phyloP scores from a whole-genome alignment of 1,284 basidiomycete genomes.

The Ganoderma meredithae region DNA sequence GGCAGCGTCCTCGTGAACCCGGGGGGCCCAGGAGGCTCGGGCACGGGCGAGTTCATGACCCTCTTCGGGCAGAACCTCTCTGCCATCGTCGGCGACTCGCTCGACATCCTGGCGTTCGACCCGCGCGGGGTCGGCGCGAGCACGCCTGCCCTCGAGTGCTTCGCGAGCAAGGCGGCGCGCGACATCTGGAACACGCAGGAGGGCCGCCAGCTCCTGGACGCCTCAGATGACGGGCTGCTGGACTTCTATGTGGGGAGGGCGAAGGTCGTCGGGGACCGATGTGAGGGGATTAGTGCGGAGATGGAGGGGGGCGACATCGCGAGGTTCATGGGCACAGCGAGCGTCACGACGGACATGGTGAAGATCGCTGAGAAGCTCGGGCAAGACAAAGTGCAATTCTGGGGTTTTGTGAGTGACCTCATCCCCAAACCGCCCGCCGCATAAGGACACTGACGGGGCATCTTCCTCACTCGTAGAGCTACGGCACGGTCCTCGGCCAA shows the following conservation, averaged over 20 bases:
- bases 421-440: too few relatives aligned
- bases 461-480: conserved; percentile 38
- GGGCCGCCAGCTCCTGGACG: conserved; percentile 18
- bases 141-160: conserved; percentile 31
- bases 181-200: conserved; percentile 26
- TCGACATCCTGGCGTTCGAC: conserved; percentile 51
- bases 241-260: conserved; percentile 19
- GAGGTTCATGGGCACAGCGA: conserved; percentile 51
- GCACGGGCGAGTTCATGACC: conserved; percentile 35
- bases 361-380: conserved; percentile 54
- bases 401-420: conserved; percentile 54
- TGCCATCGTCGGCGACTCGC: conserved; percentile 38
- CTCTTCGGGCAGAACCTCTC: conserved; percentile 13
- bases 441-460: too few relatives aligned
- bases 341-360: conserved; percentile 59
- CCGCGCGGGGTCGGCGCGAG: conserved; percentile 41
- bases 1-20: conserved; percentile 61
- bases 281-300: conserved; percentile 33
- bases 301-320: conserved; percentile 37
- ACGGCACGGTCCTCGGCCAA: conserved; percentile 54
- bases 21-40: conserved; percentile 59
- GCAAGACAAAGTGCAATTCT: conserved; percentile 55
- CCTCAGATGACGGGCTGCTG: conserved; percentile 22
- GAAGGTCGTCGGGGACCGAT: conserved; percentile 21
- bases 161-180: conserved; percentile 25